These are phyloP conservation scores for Massarina eburnea DNA, from an alignment of 2,329 filamentous ascomycete species.

Conservation along the genomic window DNA sequence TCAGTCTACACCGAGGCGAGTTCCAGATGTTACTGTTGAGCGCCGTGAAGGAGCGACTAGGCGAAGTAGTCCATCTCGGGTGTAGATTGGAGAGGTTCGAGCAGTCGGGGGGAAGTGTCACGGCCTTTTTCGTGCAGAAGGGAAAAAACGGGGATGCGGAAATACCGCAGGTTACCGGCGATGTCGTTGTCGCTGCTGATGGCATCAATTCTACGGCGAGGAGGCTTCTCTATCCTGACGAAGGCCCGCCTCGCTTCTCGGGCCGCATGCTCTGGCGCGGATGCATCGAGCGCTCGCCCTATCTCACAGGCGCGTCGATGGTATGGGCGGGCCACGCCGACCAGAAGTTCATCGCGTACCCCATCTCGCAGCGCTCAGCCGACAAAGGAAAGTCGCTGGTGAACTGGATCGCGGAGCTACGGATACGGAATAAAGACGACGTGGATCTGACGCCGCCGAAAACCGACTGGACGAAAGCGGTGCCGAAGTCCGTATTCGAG, in stretches of 20 bases:
- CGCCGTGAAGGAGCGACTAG: constrained; percentile 46
- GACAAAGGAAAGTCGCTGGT: constrained; percentile 44
- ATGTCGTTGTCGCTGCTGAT: constrained; percentile 47
- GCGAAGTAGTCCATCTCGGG: constrained; percentile 43
- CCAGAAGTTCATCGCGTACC: constrained; percentile 53
- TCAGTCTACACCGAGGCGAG: constrained; percentile 50
- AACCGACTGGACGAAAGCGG: constrained; percentile 48
- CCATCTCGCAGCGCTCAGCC: constrained; percentile 43
- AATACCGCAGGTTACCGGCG: constrained; percentile 31
- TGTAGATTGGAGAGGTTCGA: constrained; percentile 42
- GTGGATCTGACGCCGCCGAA: constrained; percentile 48
- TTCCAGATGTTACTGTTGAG: constrained; percentile 50
- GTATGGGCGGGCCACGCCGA: constrained; percentile 52
- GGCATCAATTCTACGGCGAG: constrained; percentile 50
- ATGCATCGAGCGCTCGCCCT: constrained; percentile 44
- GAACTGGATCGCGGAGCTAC: constrained; percentile 52
- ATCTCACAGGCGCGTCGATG: constrained; percentile 49
- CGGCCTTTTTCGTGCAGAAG: constrained; percentile 40
- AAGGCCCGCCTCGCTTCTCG: constrained; percentile 50
- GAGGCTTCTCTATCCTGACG: constrained; percentile 46
- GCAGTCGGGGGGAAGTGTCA: constrained; percentile 39
- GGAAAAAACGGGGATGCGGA: constrained; percentile 16
- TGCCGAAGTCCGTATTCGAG: constrained; percentile 46
- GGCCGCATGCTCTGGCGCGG: constrained; percentile 52
- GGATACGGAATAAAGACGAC: constrained; percentile 46